Base-by-base conservation (phyloP, 148 eudicot species). In the Vaccinium darrowii region DNA sequence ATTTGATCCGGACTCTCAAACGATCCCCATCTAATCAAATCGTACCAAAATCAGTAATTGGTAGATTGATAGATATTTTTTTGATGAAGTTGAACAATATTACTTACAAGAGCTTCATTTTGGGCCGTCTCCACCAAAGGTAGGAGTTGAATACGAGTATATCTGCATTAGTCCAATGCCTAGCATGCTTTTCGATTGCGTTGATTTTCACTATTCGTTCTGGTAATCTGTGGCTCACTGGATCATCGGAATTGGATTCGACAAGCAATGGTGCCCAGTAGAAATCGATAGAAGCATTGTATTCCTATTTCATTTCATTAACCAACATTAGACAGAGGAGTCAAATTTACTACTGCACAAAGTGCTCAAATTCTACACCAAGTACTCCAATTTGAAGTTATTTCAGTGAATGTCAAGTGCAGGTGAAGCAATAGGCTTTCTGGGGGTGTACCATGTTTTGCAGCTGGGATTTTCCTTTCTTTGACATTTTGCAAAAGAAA, bases 241-340 rank as follows among this genome's bases (percentile, higher is more conserved):
- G 99, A 72, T 94, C 93, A 76, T 96, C 99, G 0, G 92, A 87
- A 69, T 96, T 96, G 3, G 99, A 96, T 86, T 96, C 99, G 1
- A 94, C 98, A 16, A 96, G 83, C 87, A 96, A 81, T 43, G 99
- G 99, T 0, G 98, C 90, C 99, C 99, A 96, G 78, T 96, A 94
- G 81, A 92, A 96, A 74, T 94, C 99, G 23, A 96, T 92, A 1
- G 94, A 71, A 4, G 94, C 98, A 89, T 95, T 95, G 88, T 95
- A 95, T 84, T 91, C 95, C 98, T 62, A 8, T 21, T 95, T 80
- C 86, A 89, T 76, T 67, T 12, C 74, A 33, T 79, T 50, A 82
- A 62, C 49, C 56, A 69, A 27, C 49, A 23, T 47, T 69, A 67
- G 47, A 9, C 47, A 15, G 5, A 47, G 47, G 5, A 16, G 13